These are phyloP conservation scores for Sphenostylis stenocarpa DNA, from an alignment of 306 rosid genomes.

Conservation along the genomic window DNA sequence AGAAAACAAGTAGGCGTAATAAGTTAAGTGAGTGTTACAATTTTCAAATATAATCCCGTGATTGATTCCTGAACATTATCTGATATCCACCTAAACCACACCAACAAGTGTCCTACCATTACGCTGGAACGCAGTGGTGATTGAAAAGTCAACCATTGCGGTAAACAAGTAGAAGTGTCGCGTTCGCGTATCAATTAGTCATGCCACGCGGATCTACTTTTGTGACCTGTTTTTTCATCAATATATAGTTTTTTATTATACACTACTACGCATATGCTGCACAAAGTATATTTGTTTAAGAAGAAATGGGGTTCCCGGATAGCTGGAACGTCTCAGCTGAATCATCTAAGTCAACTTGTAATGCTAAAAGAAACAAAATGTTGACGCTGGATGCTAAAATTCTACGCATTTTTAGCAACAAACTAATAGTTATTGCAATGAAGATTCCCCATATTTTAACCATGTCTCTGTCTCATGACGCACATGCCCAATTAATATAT, in stretches of 20 bases:
- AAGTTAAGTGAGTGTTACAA: background rate
- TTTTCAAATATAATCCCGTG: background rate
- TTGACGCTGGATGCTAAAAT: background rate
- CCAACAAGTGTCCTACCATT: background rate
- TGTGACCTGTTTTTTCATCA: conserved; percentile 4
- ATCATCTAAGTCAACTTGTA: conserved; percentile 6
- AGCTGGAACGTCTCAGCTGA: background rate
- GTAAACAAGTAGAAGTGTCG: background rate
- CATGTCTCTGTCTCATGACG: conserved; percentile 27
- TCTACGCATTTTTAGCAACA: background rate
- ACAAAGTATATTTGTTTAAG: background rate
- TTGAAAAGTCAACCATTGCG: background rate
- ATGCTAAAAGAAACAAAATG: background rate
- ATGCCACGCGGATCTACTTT: conserved; percentile 15
- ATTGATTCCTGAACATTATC: background rate
- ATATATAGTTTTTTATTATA: too few species aligned
- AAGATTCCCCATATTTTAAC: background rate
- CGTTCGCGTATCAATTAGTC: background rate
- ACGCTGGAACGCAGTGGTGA: conserved; percentile 6
- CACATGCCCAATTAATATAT: conserved; percentile 31
- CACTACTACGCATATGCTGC: background rate
- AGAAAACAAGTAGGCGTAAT: background rate
- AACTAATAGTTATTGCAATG: background rate
- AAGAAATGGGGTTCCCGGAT: background rate
- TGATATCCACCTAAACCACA: background rate